Conservation (phyloP, 768 basidiomycete genomes). For the Podaxis carcinomalis region DNA sequence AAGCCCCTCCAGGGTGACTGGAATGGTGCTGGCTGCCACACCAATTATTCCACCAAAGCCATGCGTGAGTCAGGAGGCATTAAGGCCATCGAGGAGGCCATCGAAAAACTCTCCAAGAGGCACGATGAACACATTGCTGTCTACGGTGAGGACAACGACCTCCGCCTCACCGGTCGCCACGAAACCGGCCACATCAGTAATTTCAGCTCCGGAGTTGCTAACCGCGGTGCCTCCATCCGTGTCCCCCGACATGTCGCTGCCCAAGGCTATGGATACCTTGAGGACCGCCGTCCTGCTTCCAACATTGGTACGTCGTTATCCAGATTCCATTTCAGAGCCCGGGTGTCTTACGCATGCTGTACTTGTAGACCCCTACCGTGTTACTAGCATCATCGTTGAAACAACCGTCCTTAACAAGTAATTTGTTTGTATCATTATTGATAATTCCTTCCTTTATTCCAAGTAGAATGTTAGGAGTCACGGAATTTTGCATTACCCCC, state of each 20-base stretch:
- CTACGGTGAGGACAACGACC: constrained; percentile 97
- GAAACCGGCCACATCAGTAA: constrained; percentile 92
- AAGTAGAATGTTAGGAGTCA: constrained; percentile 5
- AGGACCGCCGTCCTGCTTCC: constrained; percentile 96
- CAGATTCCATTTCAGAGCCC: background rate
- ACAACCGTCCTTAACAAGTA: constrained; percentile 74
- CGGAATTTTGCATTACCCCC: constrained; percentile 8
- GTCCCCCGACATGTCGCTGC: constrained; percentile 91
- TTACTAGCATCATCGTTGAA: constrained; percentile 85
- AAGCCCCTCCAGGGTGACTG: constrained; percentile 96
- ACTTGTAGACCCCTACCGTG: constrained; percentile 84
- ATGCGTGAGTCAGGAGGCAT: constrained; percentile 96
- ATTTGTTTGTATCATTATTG: constrained; percentile 17
- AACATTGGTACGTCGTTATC: constrained; percentile 72
- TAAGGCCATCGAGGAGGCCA: constrained; percentile 87
- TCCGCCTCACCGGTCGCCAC: constrained; percentile 92
- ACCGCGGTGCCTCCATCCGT: constrained; percentile 96
- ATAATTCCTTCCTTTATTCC: constrained; percentile 10
- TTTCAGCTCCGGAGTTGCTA: constrained; percentile 95
- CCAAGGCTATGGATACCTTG: constrained; percentile 93
- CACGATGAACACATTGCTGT: constrained; percentile 96
- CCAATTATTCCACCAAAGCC: constrained; percentile 92
- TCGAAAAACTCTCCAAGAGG: constrained; percentile 86
- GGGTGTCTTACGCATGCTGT: constrained; percentile 7
- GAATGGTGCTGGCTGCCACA: constrained; percentile 99